Base-by-base conservation (phyloP, 2,329 filamentous ascomycete species). In the Verticillium isaacii region DNA sequence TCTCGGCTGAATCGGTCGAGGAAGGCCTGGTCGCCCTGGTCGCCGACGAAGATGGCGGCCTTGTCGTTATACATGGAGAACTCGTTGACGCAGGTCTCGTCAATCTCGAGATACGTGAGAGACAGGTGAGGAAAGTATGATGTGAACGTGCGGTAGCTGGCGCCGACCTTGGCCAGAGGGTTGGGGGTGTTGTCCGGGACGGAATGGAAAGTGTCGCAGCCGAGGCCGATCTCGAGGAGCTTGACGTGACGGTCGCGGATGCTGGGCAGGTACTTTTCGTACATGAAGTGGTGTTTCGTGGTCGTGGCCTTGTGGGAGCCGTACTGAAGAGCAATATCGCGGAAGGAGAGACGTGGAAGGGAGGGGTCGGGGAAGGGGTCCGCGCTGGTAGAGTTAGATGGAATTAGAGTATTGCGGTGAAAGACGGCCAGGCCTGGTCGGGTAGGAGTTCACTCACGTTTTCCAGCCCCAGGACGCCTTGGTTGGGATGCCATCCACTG, bases 141-240 rank as follows among this genome's bases (percentile, higher is more conserved):
- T 3, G 75, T 70, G 75, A 75, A 78, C 17, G 75, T 75, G 64
- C 75, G 70, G 62, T 77, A 79, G 5, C 73, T 75, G 14, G 72
- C 71, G 2, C 74, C 75, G 0, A 75, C 74, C 7, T 74, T 74
- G 34, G 76, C 75, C 5, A 61, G 60, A 4, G 58, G 58, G 34
- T 39, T 37, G 56, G 32, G 60, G 14, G 45, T n/a, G 45, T 52
- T 12, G 45, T 52, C 45, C 19, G 19, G 45, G 45, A 52, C 45
- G 45, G 45, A 52, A 7, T 59, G 45, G 45, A 9, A 59, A 7
- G 17, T 74, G 58, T 74, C 71, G 66, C 77, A 79, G 11, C 75
- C 76, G 7, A 78, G 72, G 1, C 76, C 74, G 58, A 78, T 77
- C 60, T 78, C 75, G 5, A 79, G 73, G 66, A 78, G 71, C 65